Conservation (phyloP, 2,329 filamentous ascomycete genomes). For the Botrytis hyacinthi region DNA sequence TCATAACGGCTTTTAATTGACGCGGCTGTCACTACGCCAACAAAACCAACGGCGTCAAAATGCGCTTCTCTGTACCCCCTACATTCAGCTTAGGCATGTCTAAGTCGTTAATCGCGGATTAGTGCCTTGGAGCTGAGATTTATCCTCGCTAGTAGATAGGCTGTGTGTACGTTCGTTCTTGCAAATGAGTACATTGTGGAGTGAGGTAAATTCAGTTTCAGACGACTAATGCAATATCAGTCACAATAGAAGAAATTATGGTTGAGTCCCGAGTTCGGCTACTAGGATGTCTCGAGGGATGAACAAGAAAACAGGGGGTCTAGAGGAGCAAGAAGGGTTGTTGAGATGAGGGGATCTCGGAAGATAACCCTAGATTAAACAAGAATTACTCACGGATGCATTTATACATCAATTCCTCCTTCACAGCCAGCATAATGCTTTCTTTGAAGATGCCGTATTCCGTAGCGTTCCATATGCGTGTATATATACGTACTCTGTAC, state of each 20-base stretch:
- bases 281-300: neutral
- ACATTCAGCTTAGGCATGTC: constrained; percentile 5
- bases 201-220: neutral
- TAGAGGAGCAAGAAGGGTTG: neutral
- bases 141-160: neutral
- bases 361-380: neutral
- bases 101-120: neutral
- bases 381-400: neutral
- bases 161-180: neutral
- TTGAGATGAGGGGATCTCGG: neutral
- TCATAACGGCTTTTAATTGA: neutral
- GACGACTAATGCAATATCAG: constrained; percentile 13
- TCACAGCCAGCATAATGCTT: neutral
- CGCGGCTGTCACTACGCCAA: constrained; percentile 5
- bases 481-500: neutral
- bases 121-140: constrained; percentile 12
- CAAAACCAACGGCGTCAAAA: constrained; percentile 12
- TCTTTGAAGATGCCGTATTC: constrained; percentile 2
- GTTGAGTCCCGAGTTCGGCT: constrained; percentile 15
- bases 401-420: neutral
- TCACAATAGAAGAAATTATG: constrained; percentile 8
- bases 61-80: constrained; percentile 19
- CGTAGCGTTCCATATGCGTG: neutral
- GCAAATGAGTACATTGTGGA: neutral
- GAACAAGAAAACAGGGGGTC: neutral